Evolutionary conservation across 805 yeast genomes (phyloP).

Genomic region (Nakazawaea pomicola): DNA sequence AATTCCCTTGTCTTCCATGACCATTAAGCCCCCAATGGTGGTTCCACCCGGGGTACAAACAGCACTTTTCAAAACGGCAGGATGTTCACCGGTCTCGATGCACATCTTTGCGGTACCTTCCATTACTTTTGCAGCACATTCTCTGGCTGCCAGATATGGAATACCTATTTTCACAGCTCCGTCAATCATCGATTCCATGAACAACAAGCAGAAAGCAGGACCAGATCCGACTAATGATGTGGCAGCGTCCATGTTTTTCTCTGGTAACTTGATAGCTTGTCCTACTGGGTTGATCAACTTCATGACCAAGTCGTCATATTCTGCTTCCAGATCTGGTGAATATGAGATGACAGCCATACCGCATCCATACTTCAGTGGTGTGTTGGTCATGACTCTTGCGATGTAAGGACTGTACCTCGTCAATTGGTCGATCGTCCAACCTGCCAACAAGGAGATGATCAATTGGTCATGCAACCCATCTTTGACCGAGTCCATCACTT

Average conservation of each 20-base stretch:
- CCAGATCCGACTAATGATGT: constrained; percentile 95
- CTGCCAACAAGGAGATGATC: constrained; percentile 83
- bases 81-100: constrained; percentile 74
- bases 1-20: constrained; percentile 87
- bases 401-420: constrained; percentile 47
- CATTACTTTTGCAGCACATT: constrained; percentile 89
- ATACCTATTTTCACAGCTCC: constrained; percentile 95
- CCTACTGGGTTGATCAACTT: constrained; percentile 62
- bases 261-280: constrained; percentile 64
- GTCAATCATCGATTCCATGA: constrained; percentile 89
- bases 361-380: constrained; percentile 88
- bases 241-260: constrained; percentile 93
- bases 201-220: constrained; percentile 86
- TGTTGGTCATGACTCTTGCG: constrained; percentile 96
- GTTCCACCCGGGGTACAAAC: constrained; percentile 98
- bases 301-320: constrained; percentile 40
- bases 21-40: constrained; percentile 90
- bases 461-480: constrained; percentile 46
- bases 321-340: constrained; percentile 42
- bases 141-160: constrained; percentile 75
- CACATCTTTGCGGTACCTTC: constrained; percentile 94
- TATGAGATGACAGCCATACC: constrained; percentile 94
- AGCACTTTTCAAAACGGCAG: constrained; percentile 78
- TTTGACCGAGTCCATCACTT: constrained; percentile 49
- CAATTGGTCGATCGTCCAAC: constrained; percentile 79